These are phyloP conservation scores for Salix caprea DNA, from an alignment of 345 rosid genomes.

Conservation along the genomic window DNA sequence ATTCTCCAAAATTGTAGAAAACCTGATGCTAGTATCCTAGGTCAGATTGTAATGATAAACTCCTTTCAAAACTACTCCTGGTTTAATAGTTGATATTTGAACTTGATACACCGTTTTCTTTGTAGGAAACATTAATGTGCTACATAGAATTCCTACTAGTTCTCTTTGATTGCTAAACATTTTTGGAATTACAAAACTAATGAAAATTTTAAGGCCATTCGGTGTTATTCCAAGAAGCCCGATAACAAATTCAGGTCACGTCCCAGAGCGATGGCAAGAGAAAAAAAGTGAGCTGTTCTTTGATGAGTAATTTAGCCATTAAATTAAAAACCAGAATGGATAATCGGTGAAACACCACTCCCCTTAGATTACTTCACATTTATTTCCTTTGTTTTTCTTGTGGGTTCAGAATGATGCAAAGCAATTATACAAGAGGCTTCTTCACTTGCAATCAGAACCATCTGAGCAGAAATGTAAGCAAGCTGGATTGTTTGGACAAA, in stretches of 20 bases:
- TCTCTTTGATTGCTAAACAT: background rate
- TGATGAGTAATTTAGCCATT: too few relatives aligned
- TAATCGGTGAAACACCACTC: background rate
- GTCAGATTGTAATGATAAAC: background rate
- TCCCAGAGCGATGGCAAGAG: too few relatives aligned
- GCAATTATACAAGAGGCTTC: conserved; percentile 45
- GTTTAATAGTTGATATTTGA: background rate
- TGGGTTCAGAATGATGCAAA: conserved; percentile 48
- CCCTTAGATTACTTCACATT: background rate
- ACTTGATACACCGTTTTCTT: background rate
- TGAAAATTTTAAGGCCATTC: too few relatives aligned
- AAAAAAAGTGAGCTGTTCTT: too few relatives aligned
- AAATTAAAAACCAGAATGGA: too few relatives aligned
- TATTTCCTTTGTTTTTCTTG: conserved; percentile 1
- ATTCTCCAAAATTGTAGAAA: background rate
- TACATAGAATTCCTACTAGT: background rate
- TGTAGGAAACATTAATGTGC: background rate
- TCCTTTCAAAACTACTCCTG: background rate
- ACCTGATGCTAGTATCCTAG: background rate
- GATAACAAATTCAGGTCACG: too few relatives aligned
- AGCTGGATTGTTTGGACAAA: conserved; percentile 43
- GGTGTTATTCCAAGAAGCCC: too few relatives aligned
- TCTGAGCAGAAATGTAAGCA: conserved; percentile 34
- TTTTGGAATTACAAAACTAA: background rate
- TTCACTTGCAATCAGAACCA: conserved; percentile 47